A percentile compares a stretch with the other conserved stretches of the same genome.
Evolutionary conservation across 805 yeast species (phyloP).

Genomic region (Saccharomyces eubayanus): DNA sequence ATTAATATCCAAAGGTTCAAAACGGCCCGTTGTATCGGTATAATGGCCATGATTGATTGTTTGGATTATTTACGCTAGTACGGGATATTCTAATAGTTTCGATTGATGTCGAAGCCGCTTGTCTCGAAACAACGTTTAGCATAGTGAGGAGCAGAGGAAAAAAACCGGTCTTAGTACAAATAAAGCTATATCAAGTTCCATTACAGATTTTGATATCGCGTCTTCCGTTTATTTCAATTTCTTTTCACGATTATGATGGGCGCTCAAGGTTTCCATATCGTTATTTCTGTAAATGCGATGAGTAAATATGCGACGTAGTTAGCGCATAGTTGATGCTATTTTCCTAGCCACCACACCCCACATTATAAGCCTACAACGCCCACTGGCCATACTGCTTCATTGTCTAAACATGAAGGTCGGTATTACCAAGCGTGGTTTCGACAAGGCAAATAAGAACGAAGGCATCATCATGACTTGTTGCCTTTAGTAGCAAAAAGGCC

Average conservation of each 20-base stretch:
- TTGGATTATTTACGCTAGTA: too few relatives aligned
- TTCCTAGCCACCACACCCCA: slow-evolving; percentile 19
- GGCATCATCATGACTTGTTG: slow-evolving; percentile 3
- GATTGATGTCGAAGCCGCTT: too few relatives aligned
- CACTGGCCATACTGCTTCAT: slow-evolving; percentile 16
- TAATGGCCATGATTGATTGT: too few relatives aligned
- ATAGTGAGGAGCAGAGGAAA: too few relatives aligned
- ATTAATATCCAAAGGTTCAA: neutral
- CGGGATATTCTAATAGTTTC: too few relatives aligned
- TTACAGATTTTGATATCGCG: slow-evolving; percentile 20
- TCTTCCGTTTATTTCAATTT: slow-evolving; percentile 21
- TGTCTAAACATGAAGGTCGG: slow-evolving; percentile 19
- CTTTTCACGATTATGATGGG: slow-evolving; percentile 19
- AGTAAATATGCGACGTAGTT: slow-evolving; percentile 13
- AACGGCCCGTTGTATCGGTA: too few relatives aligned
- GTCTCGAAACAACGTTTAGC: too few relatives aligned
- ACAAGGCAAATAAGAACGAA: slow-evolving; percentile 7
- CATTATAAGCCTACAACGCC: slow-evolving; percentile 16
- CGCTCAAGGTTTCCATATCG: slow-evolving; percentile 19
- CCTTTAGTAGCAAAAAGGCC: neutral
- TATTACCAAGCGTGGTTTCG: slow-evolving; percentile 7
- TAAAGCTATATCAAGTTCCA: slow-evolving; percentile 22
- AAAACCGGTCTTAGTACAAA: slow-evolving; percentile 4
- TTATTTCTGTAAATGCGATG: slow-evolving; percentile 21
- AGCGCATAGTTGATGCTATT: slow-evolving; percentile 15